Evolutionary conservation across 768 basidiomycete species (phyloP).

Genomic region (Podaxis mareebaensis): DNA sequence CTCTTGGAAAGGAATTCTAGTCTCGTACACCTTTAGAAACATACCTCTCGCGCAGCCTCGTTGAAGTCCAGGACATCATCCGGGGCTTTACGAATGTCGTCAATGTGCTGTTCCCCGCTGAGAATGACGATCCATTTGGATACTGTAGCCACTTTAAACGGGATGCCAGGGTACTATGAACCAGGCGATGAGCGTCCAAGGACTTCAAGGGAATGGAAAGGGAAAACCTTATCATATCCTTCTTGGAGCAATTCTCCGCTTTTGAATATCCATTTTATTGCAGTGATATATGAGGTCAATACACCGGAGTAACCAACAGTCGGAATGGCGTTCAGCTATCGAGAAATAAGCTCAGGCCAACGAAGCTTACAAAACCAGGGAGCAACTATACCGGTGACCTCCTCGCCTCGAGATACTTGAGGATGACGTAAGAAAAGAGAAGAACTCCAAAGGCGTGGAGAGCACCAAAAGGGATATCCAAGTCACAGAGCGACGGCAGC

Average conservation of each 20-base stretch:
- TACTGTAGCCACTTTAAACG: constrained; percentile 27
- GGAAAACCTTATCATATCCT: constrained; percentile 23
- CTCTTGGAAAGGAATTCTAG: too few relatives aligned
- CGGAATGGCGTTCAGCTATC: constrained; percentile 20
- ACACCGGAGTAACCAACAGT: constrained; percentile 27
- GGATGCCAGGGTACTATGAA: constrained; percentile 21
- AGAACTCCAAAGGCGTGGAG: neutral
- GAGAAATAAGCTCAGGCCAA: constrained; percentile 10
- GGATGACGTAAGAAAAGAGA: neutral
- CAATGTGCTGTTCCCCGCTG: constrained; percentile 27
- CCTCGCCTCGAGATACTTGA: neutral
- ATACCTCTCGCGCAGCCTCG: neutral
- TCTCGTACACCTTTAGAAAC: constrained; percentile 1
- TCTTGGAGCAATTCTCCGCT: constrained; percentile 24
- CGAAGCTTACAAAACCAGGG: neutral
- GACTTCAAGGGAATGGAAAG: too few relatives aligned
- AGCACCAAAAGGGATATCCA: neutral
- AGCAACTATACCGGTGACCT: neutral
- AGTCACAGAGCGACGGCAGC: neutral
- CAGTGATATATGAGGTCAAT: constrained; percentile 25
- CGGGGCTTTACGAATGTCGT: constrained; percentile 33
- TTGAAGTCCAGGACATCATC: constrained; percentile 28
- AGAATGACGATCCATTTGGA: constrained; percentile 34
- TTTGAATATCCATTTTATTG: constrained; percentile 23
- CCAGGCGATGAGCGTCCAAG: too few relatives aligned